These are phyloP conservation scores for Athelia sp. DNA, from an alignment of 1,284 basidiomycete genomes.

Conservation along the genomic window DNA sequence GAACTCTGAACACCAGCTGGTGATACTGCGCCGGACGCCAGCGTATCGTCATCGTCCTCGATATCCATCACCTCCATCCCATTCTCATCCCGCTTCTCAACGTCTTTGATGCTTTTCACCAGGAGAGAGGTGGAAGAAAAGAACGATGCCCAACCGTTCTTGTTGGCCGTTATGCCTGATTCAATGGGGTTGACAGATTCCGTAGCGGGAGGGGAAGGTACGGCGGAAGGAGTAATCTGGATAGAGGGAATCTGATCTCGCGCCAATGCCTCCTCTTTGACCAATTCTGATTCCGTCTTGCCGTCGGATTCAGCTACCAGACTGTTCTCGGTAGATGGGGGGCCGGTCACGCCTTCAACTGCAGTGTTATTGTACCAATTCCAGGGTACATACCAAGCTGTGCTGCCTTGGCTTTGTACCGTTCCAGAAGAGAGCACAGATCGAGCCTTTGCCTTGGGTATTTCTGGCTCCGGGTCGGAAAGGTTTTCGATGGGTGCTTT, in stretches of 20 bases:
- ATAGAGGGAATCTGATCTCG: slow-evolving; percentile 12
- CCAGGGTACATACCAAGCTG: slow-evolving; percentile 54
- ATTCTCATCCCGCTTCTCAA: slow-evolving; percentile 31
- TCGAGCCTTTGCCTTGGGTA: background rate
- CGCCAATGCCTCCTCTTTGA: slow-evolving; percentile 39
- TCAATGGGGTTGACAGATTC: slow-evolving; percentile 31
- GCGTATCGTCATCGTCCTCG: slow-evolving; percentile 38
- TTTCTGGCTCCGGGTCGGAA: too few relatives aligned
- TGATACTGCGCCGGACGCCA: background rate
- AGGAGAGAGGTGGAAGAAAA: slow-evolving; percentile 44
- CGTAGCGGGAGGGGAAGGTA: background rate
- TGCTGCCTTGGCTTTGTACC: slow-evolving; percentile 16
- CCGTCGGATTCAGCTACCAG: slow-evolving; percentile 9
- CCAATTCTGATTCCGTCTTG: slow-evolving; percentile 38
- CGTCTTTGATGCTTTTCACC: slow-evolving; percentile 27
- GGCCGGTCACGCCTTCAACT: slow-evolving; percentile 4
- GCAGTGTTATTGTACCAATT: slow-evolving; percentile 35
- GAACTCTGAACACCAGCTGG: slow-evolving; percentile 6
- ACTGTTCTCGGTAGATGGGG: slow-evolving; percentile 2
- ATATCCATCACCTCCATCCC: slow-evolving; percentile 75
- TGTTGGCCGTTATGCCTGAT: slow-evolving; percentile 28
- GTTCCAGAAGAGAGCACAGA: background rate
- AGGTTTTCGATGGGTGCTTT: background rate
- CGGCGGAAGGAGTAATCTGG: background rate
- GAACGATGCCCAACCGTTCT: slow-evolving; percentile 53